Percentiles rank a stretch among this genome's conserved stretches.
These are phyloP conservation scores for Daedaleopsis sinensis DNA, from an alignment of 768 basidiomycete species.

Conservation along the genomic window DNA sequence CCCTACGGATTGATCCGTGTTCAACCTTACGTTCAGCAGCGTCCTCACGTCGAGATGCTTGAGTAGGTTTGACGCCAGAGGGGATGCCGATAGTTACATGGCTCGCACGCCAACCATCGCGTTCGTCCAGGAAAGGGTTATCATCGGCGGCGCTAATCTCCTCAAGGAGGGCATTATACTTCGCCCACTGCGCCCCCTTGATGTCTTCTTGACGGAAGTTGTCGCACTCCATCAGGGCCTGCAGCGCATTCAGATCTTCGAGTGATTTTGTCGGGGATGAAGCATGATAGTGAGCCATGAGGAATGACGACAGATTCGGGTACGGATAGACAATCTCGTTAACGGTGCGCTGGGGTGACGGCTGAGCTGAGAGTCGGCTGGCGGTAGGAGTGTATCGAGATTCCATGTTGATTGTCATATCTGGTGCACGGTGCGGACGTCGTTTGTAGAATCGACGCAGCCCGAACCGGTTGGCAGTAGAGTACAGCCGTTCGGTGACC, in stretches of 20 bases:
- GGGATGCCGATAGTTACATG: conserved; percentile 13
- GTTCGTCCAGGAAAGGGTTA: neutral
- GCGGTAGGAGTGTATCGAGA: no score
- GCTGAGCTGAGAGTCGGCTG: no score
- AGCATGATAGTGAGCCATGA: conserved; percentile 28
- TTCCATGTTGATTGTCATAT: no score
- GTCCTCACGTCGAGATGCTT: conserved; percentile 4
- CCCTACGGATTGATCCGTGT: no score
- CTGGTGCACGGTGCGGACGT: no score
- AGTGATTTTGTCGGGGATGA: conserved; percentile 11
- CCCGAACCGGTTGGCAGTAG: no score
- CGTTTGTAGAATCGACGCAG: no score
- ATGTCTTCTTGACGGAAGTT: conserved; percentile 1
- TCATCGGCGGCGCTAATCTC: neutral
- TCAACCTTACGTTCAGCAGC: no score
- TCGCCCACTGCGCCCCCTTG: neutral
- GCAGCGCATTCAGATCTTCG: conserved; percentile 4
- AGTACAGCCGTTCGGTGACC: no score
- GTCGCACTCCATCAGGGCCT: neutral
- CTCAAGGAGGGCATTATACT: neutral
- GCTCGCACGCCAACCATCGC: conserved; percentile 5
- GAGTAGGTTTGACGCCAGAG: neutral
- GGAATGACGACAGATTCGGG: conserved; percentile 10
- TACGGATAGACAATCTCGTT: no score
- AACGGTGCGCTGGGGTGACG: no score